Conservation (phyloP, 129 eudicot genomes). For the Helichrysum umbraculigerum region DNA sequence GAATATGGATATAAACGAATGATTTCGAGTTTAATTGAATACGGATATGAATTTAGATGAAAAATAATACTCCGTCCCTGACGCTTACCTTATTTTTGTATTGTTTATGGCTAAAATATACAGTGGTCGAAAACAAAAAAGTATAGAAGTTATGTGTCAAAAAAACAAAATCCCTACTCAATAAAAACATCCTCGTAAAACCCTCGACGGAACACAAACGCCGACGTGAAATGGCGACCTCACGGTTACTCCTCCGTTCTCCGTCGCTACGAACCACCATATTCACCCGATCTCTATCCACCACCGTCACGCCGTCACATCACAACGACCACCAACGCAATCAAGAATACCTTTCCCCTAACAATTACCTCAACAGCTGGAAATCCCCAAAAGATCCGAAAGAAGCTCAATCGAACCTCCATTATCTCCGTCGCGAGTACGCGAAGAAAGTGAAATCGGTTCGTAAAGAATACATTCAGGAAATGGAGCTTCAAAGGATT, state of each 20-base stretch:
- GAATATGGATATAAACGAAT: no score
- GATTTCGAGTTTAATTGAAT: no score
- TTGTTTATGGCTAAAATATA: no score
- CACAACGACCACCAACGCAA: conserved; percentile 51
- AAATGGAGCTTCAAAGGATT: conserved; percentile 69
- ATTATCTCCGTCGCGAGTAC: conserved; percentile 66
- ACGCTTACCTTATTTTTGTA: no score
- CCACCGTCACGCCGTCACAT: conserved; percentile 39
- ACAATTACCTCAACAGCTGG: conserved; percentile 65
- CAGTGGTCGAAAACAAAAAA: no score
- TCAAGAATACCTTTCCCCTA: conserved; percentile 60
- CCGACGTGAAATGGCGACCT: conserved; percentile 23
- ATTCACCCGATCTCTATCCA: conserved; percentile 34
- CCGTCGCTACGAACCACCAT: conserved; percentile 11
- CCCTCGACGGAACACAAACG: neutral
- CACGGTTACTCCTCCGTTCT: conserved; percentile 41
- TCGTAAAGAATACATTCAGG: conserved; percentile 64
- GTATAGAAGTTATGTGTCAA: neutral
- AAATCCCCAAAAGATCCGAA: conserved; percentile 57
- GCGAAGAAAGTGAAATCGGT: conserved; percentile 59
- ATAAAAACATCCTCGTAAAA: neutral
- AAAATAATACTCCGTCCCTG: no score
- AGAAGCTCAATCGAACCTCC: conserved; percentile 57
- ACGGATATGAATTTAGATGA: no score
- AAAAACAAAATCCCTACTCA: neutral